These are phyloP conservation scores for Thielaviopsis populi DNA, from an alignment of 2,329 filamentous ascomycete genomes.

Conservation along the genomic window DNA sequence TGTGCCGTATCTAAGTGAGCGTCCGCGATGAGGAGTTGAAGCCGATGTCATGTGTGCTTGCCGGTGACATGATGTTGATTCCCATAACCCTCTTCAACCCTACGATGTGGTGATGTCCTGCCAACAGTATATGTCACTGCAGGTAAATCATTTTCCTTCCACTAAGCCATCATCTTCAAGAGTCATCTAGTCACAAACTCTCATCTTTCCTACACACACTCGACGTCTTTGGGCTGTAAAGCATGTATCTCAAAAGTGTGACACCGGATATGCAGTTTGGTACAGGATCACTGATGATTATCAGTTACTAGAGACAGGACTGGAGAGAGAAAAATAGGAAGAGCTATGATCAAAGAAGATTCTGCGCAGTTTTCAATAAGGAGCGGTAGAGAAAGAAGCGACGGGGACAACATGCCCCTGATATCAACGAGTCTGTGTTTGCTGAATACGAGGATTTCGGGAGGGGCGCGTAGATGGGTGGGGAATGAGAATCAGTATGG, in stretches of 20 bases:
- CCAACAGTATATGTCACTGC: not conserved
- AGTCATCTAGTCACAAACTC: not conserved
- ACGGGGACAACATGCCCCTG: slow-evolving; percentile 2
- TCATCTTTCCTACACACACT: not conserved
- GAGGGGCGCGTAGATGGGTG: not conserved
- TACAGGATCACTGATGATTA: not conserved
- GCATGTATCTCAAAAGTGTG: not conserved
- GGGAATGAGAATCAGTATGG: not conserved
- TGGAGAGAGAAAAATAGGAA: not conserved
- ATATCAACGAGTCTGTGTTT: slow-evolving; percentile 1
- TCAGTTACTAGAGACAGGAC: not conserved
- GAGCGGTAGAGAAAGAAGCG: not conserved
- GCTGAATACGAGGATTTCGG: slow-evolving; percentile 11
- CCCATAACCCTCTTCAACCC: not conserved
- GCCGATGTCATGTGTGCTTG: not conserved
- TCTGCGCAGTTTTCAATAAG: not conserved
- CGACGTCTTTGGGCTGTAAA: not conserved
- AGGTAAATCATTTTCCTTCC: not conserved
- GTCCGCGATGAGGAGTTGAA: too few species aligned
- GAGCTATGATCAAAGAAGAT: not conserved
- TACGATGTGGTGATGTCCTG: not conserved
- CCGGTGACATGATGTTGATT: not conserved
- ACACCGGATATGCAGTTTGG: not conserved
- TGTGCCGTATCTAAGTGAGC: not conserved
- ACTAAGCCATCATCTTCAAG: not conserved